Evolutionary conservation across 331 rosid genomes (phyloP), one percentile per base, ranked within the genome.

Genomic region (Rosa hybrid): DNA sequence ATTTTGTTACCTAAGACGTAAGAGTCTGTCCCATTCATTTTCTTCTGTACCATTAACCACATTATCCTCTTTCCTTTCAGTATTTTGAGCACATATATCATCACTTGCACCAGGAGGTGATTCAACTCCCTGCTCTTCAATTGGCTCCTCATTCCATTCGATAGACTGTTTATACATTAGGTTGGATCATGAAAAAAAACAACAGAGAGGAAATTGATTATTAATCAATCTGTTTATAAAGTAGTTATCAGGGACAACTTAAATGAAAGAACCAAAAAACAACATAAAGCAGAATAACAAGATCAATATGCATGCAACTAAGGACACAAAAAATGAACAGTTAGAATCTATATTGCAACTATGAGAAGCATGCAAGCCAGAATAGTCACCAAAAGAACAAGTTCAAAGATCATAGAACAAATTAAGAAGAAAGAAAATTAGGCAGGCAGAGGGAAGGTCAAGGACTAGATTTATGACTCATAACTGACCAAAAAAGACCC

Each of bases 71-170:
- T 92, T 92, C 89, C 81, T 88, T 78, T 90, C 98, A 78, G 92
- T 82, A 86, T 79, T 90, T 86, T 83, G 94, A 4, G 81, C 46
- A 75, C 86, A 82, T 72, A 68, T 68, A 80, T 93, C 98, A 85
- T 90, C 97, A 81, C 84, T 81, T 54, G 86, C 89, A 41, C 65
- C 82, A 67, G 87, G 83, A 77, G 97, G 93, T 71, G 97, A 90
- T 88, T 93, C 99, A 80, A 90, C 94, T 82, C 82, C 92, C 64
- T 87, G 94, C 78, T 96, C 99, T 86, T 91, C 98, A 48, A 93
- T 78, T 74, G 90, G 90, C 86, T 96, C 99, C 10, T 96, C 99
- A 92, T 92, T 96, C 99, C 99, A 96, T 78, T 93, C 98, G 48
- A 89, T 82, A 30, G 98, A 88, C 99, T 96, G 87, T 50, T 80